phyloP scores from a whole-genome alignment of 2,329 filamentous ascomycete genomes.

The Ascosphaera apis region DNA sequence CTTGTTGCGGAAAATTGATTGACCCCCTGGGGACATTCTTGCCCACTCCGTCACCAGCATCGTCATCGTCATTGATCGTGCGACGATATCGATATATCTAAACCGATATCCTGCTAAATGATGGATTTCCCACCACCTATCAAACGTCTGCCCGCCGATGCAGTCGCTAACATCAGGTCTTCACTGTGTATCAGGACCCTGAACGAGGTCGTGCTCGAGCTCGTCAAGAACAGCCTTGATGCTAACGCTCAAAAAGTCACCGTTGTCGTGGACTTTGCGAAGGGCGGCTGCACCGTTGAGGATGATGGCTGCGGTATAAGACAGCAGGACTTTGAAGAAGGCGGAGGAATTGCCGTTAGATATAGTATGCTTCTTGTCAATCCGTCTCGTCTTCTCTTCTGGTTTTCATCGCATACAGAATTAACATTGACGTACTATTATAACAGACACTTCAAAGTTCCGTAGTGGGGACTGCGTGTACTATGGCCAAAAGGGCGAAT shows the following conservation, averaged over 20 bases:
- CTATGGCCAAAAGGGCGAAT: constrained; percentile 50
- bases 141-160: constrained; percentile 43
- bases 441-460: constrained; percentile 56
- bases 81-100: too few species aligned
- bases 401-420: too few species aligned
- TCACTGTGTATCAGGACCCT: constrained; percentile 59
- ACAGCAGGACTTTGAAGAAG: constrained; percentile 44
- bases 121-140: constrained; percentile 22
- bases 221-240: constrained; percentile 71
- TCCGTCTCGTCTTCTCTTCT: constrained; percentile 1
- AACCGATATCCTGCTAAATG: too few species aligned
- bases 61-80: too few species aligned
- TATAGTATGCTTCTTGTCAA: not conserved
- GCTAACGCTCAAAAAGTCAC: constrained; percentile 46
- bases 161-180: constrained; percentile 60
- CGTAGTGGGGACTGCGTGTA: constrained; percentile 16
- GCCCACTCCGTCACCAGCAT: too few species aligned
- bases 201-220: constrained; percentile 43
- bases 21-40: too few species aligned
- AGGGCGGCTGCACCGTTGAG: constrained; percentile 56
- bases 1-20: too few species aligned
- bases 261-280: constrained; percentile 48
- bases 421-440: not conserved
- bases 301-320: constrained; percentile 66
- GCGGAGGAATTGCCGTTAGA: constrained; percentile 39